Conservation (phyloP, 2,329 filamentous ascomycete species). For the Pestalotiopsis sp. region DNA sequence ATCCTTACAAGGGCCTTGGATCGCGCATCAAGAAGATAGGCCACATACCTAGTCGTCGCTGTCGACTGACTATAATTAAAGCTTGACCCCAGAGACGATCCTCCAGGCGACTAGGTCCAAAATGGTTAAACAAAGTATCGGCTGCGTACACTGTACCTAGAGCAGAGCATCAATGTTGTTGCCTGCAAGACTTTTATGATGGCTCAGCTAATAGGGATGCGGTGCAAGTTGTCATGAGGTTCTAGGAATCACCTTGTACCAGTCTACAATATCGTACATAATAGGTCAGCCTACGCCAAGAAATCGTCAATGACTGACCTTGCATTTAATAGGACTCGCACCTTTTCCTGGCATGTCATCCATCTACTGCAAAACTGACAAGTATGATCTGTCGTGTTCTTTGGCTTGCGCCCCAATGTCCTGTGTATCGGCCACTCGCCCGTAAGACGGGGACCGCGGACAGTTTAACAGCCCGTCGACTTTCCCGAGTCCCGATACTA, state of each 20-base stretch:
- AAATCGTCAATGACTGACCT: too few species aligned
- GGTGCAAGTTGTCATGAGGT: too few species aligned
- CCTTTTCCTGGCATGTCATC: too few species aligned
- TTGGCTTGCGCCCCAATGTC: background rate
- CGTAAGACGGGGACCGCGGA: background rate
- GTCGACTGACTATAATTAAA: background rate
- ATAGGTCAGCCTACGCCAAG: too few species aligned
- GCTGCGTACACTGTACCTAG: background rate
- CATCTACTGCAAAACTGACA: background rate
- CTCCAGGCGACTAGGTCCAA: background rate
- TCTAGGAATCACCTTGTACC: too few species aligned
- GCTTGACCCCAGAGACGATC: background rate
- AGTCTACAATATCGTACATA: too few species aligned
- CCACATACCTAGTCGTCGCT: background rate
- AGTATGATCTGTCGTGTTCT: background rate
- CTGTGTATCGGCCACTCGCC: background rate
- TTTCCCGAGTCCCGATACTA: background rate
- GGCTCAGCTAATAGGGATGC: too few species aligned
- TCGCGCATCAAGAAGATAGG: background rate
- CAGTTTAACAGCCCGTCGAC: conserved; percentile 2
- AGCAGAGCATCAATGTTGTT: background rate
- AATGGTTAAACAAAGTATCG: background rate
- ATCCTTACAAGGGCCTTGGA: background rate
- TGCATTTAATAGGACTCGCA: too few species aligned
- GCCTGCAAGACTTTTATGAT: background rate